Conservation (phyloP, 805 yeast genomes). For the Saturnispora ahearnii region DNA sequence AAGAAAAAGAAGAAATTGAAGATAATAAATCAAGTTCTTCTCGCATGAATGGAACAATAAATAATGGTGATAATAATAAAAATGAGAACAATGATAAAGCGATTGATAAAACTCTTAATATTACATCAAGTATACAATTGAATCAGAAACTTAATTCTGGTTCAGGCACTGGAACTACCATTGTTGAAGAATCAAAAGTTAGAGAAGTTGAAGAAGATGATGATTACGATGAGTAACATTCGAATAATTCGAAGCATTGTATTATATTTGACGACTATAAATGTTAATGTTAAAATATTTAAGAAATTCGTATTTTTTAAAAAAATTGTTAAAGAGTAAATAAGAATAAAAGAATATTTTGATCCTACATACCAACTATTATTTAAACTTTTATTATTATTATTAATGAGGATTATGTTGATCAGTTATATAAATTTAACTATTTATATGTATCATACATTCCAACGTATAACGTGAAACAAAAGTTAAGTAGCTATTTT, state of each 20-base stretch:
- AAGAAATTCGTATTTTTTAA: neutral
- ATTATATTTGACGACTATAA: neutral
- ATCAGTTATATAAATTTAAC: too few relatives aligned
- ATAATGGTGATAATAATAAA: neutral
- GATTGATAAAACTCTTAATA: neutral
- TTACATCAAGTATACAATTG: neutral
- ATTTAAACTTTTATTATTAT: too few relatives aligned
- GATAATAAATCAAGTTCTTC: neutral
- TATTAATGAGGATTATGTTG: too few relatives aligned
- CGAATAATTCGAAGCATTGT: neutral
- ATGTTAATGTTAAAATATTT: neutral
- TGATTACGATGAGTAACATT: conserved; percentile 27
- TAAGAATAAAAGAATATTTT: too few relatives aligned
- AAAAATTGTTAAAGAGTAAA: neutral
- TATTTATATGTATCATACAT: too few relatives aligned
- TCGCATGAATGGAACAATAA: neutral
- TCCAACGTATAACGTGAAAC: too few relatives aligned
- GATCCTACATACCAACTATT: too few relatives aligned
- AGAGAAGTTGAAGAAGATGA: conserved; percentile 31
- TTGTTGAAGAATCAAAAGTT: conserved; percentile 11
- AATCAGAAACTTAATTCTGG: conserved; percentile 2
- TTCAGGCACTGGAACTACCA: neutral
- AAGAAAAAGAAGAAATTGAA: conserved; percentile 12
- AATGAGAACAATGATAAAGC: neutral
- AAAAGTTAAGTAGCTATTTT: too few relatives aligned